These are phyloP conservation scores for Penicillium angulare DNA, from an alignment of 495 filamentous ascomycete genomes.

Conservation along the genomic window DNA sequence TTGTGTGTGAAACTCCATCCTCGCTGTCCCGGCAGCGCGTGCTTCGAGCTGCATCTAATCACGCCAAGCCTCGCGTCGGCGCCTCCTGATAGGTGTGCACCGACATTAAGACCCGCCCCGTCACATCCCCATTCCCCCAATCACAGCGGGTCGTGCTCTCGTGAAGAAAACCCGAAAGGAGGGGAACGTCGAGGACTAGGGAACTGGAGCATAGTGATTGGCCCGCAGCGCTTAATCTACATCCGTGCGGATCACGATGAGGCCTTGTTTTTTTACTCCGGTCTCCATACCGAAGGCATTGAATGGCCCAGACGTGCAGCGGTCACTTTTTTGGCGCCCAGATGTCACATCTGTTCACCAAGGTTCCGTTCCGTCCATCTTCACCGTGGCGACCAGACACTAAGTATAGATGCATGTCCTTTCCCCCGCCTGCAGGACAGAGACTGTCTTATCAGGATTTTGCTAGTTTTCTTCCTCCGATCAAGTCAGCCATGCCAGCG, in stretches of 20 bases:
- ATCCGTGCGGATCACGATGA: conserved; percentile 24
- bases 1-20: conserved; percentile 16
- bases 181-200: conserved; percentile 7
- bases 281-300: not conserved
- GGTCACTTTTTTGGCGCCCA: conserved; percentile 18
- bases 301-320: conserved; percentile 6
- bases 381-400: not conserved
- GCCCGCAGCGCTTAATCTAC: conserved; percentile 9
- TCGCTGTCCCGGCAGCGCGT: conserved; percentile 15
- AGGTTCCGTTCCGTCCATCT: not conserved
- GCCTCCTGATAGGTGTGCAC: conserved; percentile 20
- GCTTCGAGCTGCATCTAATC: conserved; percentile 27
- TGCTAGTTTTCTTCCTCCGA: not conserved
- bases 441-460: too few species aligned
- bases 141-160: conserved; percentile 14
- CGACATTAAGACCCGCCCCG: conserved; percentile 20
- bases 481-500: conserved; percentile 11
- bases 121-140: conserved; percentile 25
- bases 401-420: conserved; percentile 28
- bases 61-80: conserved; percentile 18
- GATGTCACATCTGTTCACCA: conserved; percentile 8
- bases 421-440: conserved; percentile 12
- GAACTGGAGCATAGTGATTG: conserved; percentile 9
- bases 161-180: conserved; percentile 18
- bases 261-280: conserved; percentile 1